phyloP scores from a whole-genome alignment of 2,329 filamentous ascomycete species.

The Alternaria sp. region DNA sequence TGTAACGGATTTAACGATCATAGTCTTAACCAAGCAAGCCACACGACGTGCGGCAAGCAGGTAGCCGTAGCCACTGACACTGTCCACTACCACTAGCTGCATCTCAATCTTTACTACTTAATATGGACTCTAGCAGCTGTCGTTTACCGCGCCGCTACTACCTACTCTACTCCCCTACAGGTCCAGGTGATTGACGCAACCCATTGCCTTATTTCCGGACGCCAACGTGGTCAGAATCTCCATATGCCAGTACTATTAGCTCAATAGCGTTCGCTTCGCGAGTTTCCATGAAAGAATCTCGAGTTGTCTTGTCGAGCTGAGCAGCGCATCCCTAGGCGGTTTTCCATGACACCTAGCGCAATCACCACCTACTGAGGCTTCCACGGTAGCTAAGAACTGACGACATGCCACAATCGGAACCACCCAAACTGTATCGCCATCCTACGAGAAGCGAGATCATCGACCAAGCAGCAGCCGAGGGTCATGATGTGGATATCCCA shows the following conservation, averaged over 20 bases:
- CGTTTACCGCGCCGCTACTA: background rate
- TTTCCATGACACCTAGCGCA: background rate
- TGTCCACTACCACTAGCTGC: background rate
- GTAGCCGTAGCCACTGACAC: slow-evolving; percentile 1
- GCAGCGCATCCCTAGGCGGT: background rate
- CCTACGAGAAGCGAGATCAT: slow-evolving; percentile 47
- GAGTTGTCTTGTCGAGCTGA: background rate
- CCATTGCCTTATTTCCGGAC: background rate
- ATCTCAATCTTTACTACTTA: background rate
- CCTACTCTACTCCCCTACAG: background rate
- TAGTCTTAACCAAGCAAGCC: background rate
- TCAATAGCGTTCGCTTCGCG: background rate
- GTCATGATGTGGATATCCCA: slow-evolving; percentile 53
- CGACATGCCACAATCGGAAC: slow-evolving; percentile 20
- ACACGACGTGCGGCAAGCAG: background rate
- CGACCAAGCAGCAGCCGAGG: slow-evolving; percentile 48
- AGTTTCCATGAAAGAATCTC: background rate
- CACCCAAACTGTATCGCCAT: slow-evolving; percentile 26
- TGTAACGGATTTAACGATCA: background rate
- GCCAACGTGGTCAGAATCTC: background rate
- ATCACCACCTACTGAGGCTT: background rate
- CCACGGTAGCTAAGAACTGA: background rate
- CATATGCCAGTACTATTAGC: background rate
- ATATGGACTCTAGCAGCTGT: background rate
- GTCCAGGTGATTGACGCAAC: background rate